Base-by-base conservation (phyloP, 768 basidiomycete species). In the Boletus sp. region DNA sequence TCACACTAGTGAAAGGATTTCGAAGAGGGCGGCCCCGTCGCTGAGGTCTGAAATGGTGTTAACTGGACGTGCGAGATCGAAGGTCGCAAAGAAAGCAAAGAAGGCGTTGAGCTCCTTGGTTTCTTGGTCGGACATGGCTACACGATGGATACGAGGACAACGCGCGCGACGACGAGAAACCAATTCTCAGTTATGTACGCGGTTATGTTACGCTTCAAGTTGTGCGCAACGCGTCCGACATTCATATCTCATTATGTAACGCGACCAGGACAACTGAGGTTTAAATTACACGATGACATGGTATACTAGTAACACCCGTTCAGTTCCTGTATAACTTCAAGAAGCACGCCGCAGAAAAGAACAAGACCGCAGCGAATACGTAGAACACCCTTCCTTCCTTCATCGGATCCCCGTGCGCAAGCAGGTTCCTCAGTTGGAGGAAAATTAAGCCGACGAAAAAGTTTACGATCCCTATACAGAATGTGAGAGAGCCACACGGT, bases 361-460 rank as follows among this genome's bases (percentile, higher is more conserved):
- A 54, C 48, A 95, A 75, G 12, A 87, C 64, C 0, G 65, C 77
- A 2, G 84, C 87, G 66, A 96, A 98, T 5, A 95, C 74, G 64
- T 88, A 95, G 69, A 98, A 98, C 3, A 98, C 85, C 46, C 89
- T 80, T n/a, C 94, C 94, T 64, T 91, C 88, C 61, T 90, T 88
- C 64, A 64, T 64, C 1, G 75, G 70, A 44, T 79, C 76, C 1
- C 83, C 85, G 3, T 79, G 79, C 9, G 91, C 80, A 44, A 98
- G 79, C 18, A 81, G 62, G 71, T 92, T 85, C 53, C 92, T 85
- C 39, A 97, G 72, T 0, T 93, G 94, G 20, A 98, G 77, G 74
- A 98, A 98, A 24, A 83, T 69, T 5, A 97, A 75, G 10, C 92
- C 92, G 24, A 98, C 87, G 57, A 86, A 42, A 65, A 97, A 95